Conservation (phyloP, 805 yeast species). For the Yamadazyma sp. region DNA sequence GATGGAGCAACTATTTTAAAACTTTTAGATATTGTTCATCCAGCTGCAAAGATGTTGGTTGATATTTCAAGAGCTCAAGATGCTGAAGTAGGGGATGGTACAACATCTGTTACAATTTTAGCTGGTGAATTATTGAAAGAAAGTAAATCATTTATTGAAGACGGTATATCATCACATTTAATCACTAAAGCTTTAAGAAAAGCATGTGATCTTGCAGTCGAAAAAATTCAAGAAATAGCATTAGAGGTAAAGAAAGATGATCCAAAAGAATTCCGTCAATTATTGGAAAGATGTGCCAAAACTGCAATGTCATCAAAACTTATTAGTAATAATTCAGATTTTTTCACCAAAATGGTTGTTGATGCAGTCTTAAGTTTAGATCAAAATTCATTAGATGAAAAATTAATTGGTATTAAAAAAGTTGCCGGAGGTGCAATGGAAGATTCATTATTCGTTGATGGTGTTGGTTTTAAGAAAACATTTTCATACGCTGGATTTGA, state of each 20-base stretch:
- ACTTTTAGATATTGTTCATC: slow-evolving; percentile 92
- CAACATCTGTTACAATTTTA: slow-evolving; percentile 91
- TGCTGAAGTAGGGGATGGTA: slow-evolving; percentile 98
- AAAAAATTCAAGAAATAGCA: slow-evolving; percentile 69
- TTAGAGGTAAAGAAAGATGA: slow-evolving; percentile 61
- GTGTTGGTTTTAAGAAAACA: slow-evolving; percentile 97
- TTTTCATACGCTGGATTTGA: slow-evolving; percentile 98
- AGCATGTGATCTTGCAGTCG: slow-evolving; percentile 76
- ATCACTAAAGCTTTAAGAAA: slow-evolving; percentile 83
- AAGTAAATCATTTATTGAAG: slow-evolving; percentile 87
- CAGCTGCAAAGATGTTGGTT: slow-evolving; percentile 95
- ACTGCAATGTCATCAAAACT: slow-evolving; percentile 97
- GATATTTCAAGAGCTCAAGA: slow-evolving; percentile 96
- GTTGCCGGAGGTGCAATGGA: slow-evolving; percentile 96
- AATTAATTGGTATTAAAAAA: slow-evolving; percentile 89
- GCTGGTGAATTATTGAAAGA: slow-evolving; percentile 96
- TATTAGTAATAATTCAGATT: slow-evolving; percentile 80
- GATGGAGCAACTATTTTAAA: slow-evolving; percentile 97
- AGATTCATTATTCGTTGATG: slow-evolving; percentile 83
- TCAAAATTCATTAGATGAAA: slow-evolving; percentile 80
- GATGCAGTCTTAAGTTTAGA: slow-evolving; percentile 90
- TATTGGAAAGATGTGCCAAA: slow-evolving; percentile 87
- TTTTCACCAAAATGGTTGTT: slow-evolving; percentile 94
- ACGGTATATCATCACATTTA: slow-evolving; percentile 89
- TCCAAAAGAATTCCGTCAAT: slow-evolving; percentile 52